Conservation (phyloP, 2,329 filamentous ascomycete species). For the Tolypocladium sp. region DNA sequence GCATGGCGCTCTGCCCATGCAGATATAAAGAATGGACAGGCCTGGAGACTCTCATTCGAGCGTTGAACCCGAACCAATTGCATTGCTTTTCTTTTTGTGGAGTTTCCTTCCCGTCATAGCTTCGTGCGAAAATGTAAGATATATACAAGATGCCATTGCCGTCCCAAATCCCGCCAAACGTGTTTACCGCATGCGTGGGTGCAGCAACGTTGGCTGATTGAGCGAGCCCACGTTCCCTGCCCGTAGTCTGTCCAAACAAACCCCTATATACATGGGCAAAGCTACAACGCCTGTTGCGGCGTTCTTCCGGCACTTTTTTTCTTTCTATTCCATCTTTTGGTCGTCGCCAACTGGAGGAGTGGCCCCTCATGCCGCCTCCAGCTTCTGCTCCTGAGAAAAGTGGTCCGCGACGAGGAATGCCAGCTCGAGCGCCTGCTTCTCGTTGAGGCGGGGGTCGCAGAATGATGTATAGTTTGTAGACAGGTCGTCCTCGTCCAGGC, state of each 20-base stretch:
- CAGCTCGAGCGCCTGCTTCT: slow-evolving; percentile 93
- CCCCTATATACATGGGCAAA: neutral
- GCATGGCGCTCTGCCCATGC: neutral
- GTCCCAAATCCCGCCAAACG: neutral
- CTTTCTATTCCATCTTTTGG: neutral
- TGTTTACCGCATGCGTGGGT: neutral
- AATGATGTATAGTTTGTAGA: slow-evolving; percentile 90
- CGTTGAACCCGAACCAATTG: neutral
- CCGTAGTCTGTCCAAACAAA: neutral
- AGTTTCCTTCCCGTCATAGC: neutral
- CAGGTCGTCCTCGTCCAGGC: slow-evolving; percentile 78
- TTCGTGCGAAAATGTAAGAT: neutral
- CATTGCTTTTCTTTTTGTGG: neutral
- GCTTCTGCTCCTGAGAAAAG: slow-evolving; percentile 36
- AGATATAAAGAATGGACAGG: no score
- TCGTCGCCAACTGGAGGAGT: no score
- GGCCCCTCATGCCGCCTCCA: neutral
- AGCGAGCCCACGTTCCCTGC: no score
- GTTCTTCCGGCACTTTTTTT: neutral
- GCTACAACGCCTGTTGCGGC: neutral
- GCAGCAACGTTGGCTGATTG: neutral
- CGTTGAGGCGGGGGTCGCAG: slow-evolving; percentile 90
- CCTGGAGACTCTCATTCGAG: neutral
- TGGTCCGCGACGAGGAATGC: slow-evolving; percentile 89
- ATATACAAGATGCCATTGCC: neutral